Base-by-base conservation (phyloP, 306 rosid genomes). In the Glycine soja region DNA sequence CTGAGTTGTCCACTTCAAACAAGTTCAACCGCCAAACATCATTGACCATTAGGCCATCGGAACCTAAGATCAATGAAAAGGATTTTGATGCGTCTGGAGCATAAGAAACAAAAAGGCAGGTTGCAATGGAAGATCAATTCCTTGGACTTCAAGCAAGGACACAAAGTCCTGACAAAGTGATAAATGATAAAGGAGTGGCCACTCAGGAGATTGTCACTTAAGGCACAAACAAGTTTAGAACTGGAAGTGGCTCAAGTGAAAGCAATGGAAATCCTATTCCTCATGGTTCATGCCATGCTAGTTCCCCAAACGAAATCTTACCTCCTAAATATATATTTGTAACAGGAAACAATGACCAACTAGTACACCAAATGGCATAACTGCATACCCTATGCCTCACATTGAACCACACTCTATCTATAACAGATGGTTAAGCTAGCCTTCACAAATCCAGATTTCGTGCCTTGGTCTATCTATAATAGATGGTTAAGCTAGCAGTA, bases 221-320 rank as follows among this genome's bases (percentile, higher is more conserved):
- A 78, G 83, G 85, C n/a, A 38, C 79, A 46, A 84, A 67, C 76
- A 73, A 79, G 61, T 82, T 74, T 24, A 81, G 76, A 81, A 45
- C 87, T 6, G 72, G 87, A 62, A 93, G 93, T 56, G 84, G 69
- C 56, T 91, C 94, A 38, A 81, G 88, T 81, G 92, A 90, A 81
- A 90, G 73, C 40, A 88, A 90, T 58, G 85, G 65, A 6, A 89
- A 85, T 52, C 95, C 92, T 52, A 83, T 90, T 53, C 84, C 90
- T 48, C 90, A 84, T 18, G 91, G 90, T 72, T 90, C 94, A 16
- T 90, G 90, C 84, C 92, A 91, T 38, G 89, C 88, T 65, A 90
- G 90, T 62, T 95, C 91, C 18, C 87, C 82, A 68, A 78, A 84
- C 40, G 94, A 85, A 85, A 86, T 24, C 73, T 79, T 68, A 3